Evolutionary conservation across 2,329 filamentous ascomycete genomes (phyloP), one percentile per base, ranked within the genome.

Genomic region (Mycogone perniciosa): DNA sequence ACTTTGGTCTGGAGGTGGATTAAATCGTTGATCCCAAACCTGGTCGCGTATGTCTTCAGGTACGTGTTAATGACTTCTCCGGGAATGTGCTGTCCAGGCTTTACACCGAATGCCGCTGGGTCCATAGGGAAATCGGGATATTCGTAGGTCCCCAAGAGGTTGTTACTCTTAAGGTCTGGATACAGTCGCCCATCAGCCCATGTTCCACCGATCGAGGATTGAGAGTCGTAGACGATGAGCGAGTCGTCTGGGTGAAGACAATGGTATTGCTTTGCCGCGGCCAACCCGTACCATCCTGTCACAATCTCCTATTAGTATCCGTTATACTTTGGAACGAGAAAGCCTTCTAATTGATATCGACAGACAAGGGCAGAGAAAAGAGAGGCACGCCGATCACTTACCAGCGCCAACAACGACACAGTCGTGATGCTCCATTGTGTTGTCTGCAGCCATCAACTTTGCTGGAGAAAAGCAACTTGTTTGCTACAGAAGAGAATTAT

Each of bases 111-210:
- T 0, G 67, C 73, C 20, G 75, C 74, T 6, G 70, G 65, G 52
- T 76, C 72, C 81, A 91, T 85, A 13, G 85, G 84, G 53, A 87
- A 88, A 59, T 89, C 87, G 0, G 81, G 80, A 59, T 80, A 89
- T 64, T 91, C 85, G 57, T 84, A 88, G 0, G 81, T 85, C 3
- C 86, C 86, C 8, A 84, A 64, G 63, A 88, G 76, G 60, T 90
- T 90, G 66, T 92, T 91, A 48, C 80, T 83, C 59, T 82, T 86
- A 44, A 92, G 74, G 1, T 80, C 82, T 0, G 82, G 79, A 62
- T 90, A 86, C 1, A 89, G 67, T 1, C 85, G 76, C 35, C 85
- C 71, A 50, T 80, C 71, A 7, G 82, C 78, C 87, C 86, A 91
- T 11, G 82, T 81, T 4, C 88, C 87, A 1, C 87, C 88, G 5